A percentile compares a stretch with the other conserved stretches of the same genome.
Conservation (phyloP, 352 stramenopile genomes). For the Phytophthora pini region DNA sequence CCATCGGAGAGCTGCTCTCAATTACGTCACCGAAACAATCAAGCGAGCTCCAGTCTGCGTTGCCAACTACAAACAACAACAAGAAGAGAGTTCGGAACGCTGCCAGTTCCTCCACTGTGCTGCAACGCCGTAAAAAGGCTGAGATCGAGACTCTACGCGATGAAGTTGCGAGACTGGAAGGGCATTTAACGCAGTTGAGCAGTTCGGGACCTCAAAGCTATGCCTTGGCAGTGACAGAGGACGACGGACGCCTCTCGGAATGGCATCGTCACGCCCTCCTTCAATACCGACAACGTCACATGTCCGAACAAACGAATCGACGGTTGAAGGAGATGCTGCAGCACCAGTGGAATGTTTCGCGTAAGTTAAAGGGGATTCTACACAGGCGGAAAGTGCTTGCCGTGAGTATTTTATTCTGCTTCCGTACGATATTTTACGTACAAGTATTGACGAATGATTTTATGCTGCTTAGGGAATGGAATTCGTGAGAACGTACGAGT, state of each 20-base stretch:
- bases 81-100: constrained; percentile 6
- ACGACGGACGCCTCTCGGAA: neutral
- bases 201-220: neutral
- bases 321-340: constrained; percentile 9
- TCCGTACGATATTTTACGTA: neutral
- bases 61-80: constrained; percentile 5
- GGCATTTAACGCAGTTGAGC: constrained; percentile 1
- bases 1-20: neutral
- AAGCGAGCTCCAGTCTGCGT: neutral
- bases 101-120: constrained; percentile 21
- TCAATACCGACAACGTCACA: constrained; percentile 12
- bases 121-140: constrained; percentile 22
- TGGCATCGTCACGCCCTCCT: constrained; percentile 12
- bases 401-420: constrained; percentile 2
- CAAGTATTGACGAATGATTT: too few relatives aligned
- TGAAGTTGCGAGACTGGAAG: constrained; percentile 10
- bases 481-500: constrained; percentile 13
- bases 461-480: constrained; percentile 13
- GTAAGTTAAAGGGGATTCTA: constrained; percentile 2
- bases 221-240: neutral
- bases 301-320: constrained; percentile 11
- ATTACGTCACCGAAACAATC: neutral
- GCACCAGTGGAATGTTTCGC: constrained; percentile 1
- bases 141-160: constrained; percentile 24
- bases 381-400: constrained; percentile 15